Percentiles rank a stretch among this genome's conserved stretches.
These are phyloP conservation scores for Poterioochromonas sp. DNA, from an alignment of 352 stramenopile genomes.

Conservation along the genomic window DNA sequence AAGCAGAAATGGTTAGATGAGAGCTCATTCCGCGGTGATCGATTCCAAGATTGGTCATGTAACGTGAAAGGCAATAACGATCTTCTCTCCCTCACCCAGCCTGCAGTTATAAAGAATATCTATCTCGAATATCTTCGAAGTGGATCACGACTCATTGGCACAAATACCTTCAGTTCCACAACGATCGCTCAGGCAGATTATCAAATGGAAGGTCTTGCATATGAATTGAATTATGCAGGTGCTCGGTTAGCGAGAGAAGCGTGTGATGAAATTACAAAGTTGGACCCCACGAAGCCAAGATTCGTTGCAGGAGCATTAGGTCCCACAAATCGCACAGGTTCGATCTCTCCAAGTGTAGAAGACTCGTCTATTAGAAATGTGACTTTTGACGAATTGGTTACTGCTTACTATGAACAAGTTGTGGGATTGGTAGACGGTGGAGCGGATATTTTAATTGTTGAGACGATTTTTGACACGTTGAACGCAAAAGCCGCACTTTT, in stretches of 20 bases:
- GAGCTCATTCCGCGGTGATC: conserved; percentile 85
- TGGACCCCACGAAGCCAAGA: conserved; percentile 75
- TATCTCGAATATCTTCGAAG: conserved; percentile 87
- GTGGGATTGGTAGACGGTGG: conserved; percentile 87
- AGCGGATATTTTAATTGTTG: conserved; percentile 85
- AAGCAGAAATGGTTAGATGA: conserved; percentile 71
- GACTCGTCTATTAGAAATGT: conserved; percentile 83
- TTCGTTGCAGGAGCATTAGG: conserved; percentile 91
- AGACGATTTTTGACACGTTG: conserved; percentile 95
- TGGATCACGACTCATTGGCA: conserved; percentile 84
- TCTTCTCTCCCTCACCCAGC: conserved; percentile 85
- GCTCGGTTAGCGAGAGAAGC: conserved; percentile 76
- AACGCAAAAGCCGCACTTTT: conserved; percentile 93
- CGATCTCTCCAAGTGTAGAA: conserved; percentile 88
- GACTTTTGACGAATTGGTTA: conserved; percentile 91
- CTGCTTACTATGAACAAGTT: conserved; percentile 87
- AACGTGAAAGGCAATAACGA: conserved; percentile 96
- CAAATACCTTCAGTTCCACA: conserved; percentile 91
- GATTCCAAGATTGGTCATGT: conserved; percentile 78
- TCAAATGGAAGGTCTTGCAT: conserved; percentile 85
- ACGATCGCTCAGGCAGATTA: conserved; percentile 93
- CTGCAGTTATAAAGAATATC: conserved; percentile 85
- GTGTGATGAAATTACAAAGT: conserved; percentile 80
- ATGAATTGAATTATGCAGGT: conserved; percentile 88
- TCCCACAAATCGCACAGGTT: conserved; percentile 87